Conservation (phyloP, 257 asterid genomes). For the Solanum virginianum region DNA sequence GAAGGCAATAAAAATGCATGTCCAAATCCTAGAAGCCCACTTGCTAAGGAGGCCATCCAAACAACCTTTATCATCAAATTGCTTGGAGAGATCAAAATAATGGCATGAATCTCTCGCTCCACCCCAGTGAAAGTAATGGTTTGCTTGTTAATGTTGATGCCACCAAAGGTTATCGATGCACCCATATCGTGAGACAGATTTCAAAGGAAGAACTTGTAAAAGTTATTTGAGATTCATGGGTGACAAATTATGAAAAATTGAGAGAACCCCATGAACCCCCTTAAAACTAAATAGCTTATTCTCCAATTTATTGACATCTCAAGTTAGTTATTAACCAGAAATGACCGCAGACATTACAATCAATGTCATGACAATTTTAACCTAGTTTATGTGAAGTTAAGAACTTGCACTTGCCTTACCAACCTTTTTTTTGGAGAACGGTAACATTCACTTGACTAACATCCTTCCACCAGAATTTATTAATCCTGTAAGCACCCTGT, state of each 20-base stretch:
- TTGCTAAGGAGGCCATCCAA: not conserved
- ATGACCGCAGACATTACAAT: not conserved
- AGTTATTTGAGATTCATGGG: not conserved
- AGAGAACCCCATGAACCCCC: not conserved
- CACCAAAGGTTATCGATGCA: not conserved
- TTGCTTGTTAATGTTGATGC: not conserved
- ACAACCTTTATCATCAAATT: not conserved
- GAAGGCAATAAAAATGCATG: not conserved
- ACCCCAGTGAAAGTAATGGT: not conserved
- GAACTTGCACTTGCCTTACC: not conserved
- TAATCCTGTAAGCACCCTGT: not conserved
- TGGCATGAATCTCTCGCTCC: not conserved
- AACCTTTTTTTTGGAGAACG: not conserved
- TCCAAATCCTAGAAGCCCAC: not conserved
- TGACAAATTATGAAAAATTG: not conserved
- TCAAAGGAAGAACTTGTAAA: not conserved
- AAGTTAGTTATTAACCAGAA: not conserved
- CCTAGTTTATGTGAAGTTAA: not conserved
- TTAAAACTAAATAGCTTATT: not conserved
- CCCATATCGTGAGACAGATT: not conserved
- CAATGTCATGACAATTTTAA: not conserved
- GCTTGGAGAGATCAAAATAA: not conserved
- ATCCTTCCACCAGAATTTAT: not conserved
- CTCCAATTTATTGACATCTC: not conserved
- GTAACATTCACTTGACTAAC: not conserved